Percentiles rank a stretch among this genome's conserved stretches.
Conservation (phyloP, 1,284 basidiomycete species). For the Thelephora terrestris region DNA sequence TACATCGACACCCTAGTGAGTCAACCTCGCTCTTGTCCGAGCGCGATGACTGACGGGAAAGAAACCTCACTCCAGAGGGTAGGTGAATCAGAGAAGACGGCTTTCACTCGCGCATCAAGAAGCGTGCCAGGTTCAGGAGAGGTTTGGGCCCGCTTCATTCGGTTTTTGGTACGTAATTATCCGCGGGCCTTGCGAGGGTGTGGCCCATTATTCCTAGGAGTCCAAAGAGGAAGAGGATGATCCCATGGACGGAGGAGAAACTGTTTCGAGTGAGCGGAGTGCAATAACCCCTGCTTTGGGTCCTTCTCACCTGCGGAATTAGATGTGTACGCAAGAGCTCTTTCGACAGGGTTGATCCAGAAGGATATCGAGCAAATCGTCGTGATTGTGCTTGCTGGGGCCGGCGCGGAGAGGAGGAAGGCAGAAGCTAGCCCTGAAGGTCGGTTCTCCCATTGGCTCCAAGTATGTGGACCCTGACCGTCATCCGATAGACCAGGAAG, state of each 20-base stretch:
- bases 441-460: conserved; percentile 14
- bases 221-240: conserved; percentile 10
- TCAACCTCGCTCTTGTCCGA: conserved; percentile 7
- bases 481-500: conserved; percentile 29
- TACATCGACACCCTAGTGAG: conserved; percentile 50
- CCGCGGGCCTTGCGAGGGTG: no score
- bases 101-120: conserved; percentile 45
- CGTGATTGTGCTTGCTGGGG: conserved; percentile 55
- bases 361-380: conserved; percentile 58
- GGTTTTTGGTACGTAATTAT: conserved; percentile 40
- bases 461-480: conserved; percentile 1
- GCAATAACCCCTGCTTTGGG: no score
- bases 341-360: conserved; percentile 43
- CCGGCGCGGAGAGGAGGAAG: conserved; percentile 50
- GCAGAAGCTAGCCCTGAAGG: conserved; percentile 38
- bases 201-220: conserved; percentile 20
- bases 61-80: conserved; percentile 30
- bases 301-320: conserved; percentile 4
- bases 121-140: conserved; percentile 62
- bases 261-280: conserved; percentile 10
- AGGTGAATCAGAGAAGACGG: conserved; percentile 30
- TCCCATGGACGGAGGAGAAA: conserved; percentile 19
- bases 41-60: no score
- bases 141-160: conserved; percentile 65
- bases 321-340: conserved; percentile 52